phyloP scores from a whole-genome alignment of 2,329 filamentous ascomycete species.

The Fusarium sp. region DNA sequence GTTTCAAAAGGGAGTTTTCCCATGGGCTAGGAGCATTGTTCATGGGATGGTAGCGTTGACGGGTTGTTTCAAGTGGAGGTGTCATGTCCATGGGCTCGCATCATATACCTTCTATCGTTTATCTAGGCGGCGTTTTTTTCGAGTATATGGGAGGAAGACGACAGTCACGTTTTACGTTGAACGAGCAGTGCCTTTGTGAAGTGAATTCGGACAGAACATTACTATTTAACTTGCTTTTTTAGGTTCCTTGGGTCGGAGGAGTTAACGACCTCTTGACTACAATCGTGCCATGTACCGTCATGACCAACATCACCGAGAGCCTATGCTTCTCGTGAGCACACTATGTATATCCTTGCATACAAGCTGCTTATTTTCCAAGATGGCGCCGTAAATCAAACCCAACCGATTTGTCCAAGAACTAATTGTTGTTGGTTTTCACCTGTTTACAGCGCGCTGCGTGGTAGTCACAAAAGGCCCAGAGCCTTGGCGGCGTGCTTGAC shows the following conservation, averaged over 20 bases:
- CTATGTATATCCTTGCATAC: conserved; percentile 8
- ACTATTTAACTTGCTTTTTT: conserved; percentile 42
- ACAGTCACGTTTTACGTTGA: conserved; percentile 15
- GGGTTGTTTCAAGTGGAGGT: conserved; percentile 40
- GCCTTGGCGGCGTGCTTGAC: conserved; percentile 93
- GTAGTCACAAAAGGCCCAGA: conserved; percentile 63
- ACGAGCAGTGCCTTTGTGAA: conserved; percentile 15
- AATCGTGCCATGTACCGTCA: conserved; percentile 18
- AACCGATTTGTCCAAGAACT: conserved; percentile 24
- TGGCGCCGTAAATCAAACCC: conserved; percentile 29
- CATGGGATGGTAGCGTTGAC: conserved; percentile 27
- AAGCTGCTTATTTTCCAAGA: conserved; percentile 4
- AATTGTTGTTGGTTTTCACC: conserved; percentile 26
- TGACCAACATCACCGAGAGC: conserved; percentile 20
- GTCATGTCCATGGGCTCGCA: conserved; percentile 39
- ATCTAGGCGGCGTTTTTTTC: conserved; percentile 47
- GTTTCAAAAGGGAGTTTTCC: conserved; percentile 12
- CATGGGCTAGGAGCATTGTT: conserved; percentile 23
- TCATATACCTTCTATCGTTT: conserved; percentile 39
- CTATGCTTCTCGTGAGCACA: conserved; percentile 9
- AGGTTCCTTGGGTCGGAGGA: conserved; percentile 15
- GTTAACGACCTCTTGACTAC: conserved; percentile 3
- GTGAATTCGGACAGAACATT: conserved; percentile 30
- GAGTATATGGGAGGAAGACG: conserved; percentile 33
- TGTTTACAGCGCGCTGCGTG: conserved; percentile 43